A percentile compares a stretch with the other conserved stretches of the same genome.
Evolutionary conservation across 2,329 filamentous ascomycete species (phyloP).

Genomic region (Ascochyta rabiei): DNA sequence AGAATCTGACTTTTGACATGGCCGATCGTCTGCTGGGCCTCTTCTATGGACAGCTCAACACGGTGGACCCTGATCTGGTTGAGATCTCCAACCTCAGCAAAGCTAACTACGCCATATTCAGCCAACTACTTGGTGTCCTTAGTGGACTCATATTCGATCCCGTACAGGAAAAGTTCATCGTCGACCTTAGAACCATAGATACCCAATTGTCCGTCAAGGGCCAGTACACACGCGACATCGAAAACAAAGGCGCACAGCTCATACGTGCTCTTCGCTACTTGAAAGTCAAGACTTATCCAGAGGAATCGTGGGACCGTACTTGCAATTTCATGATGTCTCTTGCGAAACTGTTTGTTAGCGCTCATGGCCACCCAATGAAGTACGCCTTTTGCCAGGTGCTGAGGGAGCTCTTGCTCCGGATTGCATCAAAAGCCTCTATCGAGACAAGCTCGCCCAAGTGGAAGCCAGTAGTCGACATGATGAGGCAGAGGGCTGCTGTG

Average conservation of each 20-base stretch:
- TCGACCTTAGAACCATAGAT: slow-evolving; percentile 78
- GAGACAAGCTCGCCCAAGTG: slow-evolving; percentile 84
- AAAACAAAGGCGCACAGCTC: slow-evolving; percentile 84
- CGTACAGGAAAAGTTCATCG: slow-evolving; percentile 80
- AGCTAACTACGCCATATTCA: slow-evolving; percentile 95
- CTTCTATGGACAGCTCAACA: slow-evolving; percentile 94
- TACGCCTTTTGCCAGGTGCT: slow-evolving; percentile 93
- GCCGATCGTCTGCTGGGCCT: slow-evolving; percentile 93
- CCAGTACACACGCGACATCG: slow-evolving; percentile 69
- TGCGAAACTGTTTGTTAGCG: slow-evolving; percentile 80
- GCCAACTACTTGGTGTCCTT: slow-evolving; percentile 93
- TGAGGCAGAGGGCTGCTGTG: slow-evolving; percentile 78
- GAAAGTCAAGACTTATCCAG: slow-evolving; percentile 73
- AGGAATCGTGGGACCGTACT: slow-evolving; percentile 80
- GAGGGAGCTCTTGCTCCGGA: slow-evolving; percentile 82
- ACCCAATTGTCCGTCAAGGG: slow-evolving; percentile 76
- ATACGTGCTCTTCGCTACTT: slow-evolving; percentile 91
- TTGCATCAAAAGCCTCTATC: slow-evolving; percentile 78
- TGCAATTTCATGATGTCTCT: slow-evolving; percentile 87
- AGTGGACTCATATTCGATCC: slow-evolving; percentile 88
- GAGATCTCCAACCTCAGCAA: slow-evolving; percentile 79
- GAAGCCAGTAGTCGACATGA: slow-evolving; percentile 80
- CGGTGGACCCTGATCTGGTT: slow-evolving; percentile 81
- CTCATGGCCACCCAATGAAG: slow-evolving; percentile 89
- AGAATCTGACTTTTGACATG: slow-evolving; percentile 86